Evolutionary conservation across 192 early-diverging fungal genomes (phyloP), one percentile per base, ranked within the genome.

Genomic region (Coemansia sp.): DNA sequence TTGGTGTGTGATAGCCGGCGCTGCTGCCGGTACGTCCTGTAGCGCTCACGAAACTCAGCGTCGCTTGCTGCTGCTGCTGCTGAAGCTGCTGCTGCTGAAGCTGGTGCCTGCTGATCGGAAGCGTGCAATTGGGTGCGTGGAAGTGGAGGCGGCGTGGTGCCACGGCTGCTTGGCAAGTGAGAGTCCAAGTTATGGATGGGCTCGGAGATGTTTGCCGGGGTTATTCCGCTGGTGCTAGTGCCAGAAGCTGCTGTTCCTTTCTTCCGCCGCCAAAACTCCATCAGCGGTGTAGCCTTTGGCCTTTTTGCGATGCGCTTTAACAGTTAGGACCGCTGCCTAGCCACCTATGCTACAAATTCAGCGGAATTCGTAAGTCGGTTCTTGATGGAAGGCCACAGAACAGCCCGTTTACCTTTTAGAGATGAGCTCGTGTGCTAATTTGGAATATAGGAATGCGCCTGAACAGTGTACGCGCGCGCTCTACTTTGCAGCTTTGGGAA

Each of bases 261-360:
- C 59, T 77, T 77, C 52, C 73, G 67, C 62, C 70, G 68, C 73
- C 73, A 77, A 50, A 77, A 77, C 43, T 77, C 73, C 73, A 77
- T 77, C 20, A 38, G 7, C 16, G 16, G 6, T 38, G 20, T 14
- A 47, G 19, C n/a, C 11, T 21, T 15, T 43, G n/a, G 41, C 15
- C 15, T 50, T 31, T 51, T 26, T 26, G 2, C 21, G 37, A 1
- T 2, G 33, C 33, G 33, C 33, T 35, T 35, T 9, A 35, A 35
- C 7, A 35, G 33, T 10, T 35, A 2, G 33, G 33, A 7, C 33
- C 33, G 33, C 33, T 35, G 33, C 33, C 33, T 35, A 35, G 33
- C 33, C 33, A 35, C 33, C 33, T 35, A 10, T 35, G 10, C 33
- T 35, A 35, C 33, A 35, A 35, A 35, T 35, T 35, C 33, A 35